Evolutionary conservation across 345 rosid genomes (phyloP).

Genomic region (Arabidopsis thaliana): TAIR10.1 NC_003070.9:4878501-4879000

Average conservation of each 20-base stretch:
- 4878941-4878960: conserved; percentile 48
- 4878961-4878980: conserved; percentile 51
- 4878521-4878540: conserved; percentile 90
- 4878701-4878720: conserved; percentile 42
- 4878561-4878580: conserved; percentile 63
- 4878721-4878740: conserved; percentile 39
- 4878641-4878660: conserved; percentile 88
- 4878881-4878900: conserved; percentile 55
- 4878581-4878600: conserved; percentile 57
- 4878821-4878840: conserved; percentile 68
- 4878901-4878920: conserved; percentile 47
- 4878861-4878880: conserved; percentile 46
- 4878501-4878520: conserved; percentile 69
- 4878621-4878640: conserved; percentile 91
- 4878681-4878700: conserved; percentile 63
- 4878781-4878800: conserved; percentile 48
- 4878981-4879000: conserved; percentile 35
- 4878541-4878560: conserved; percentile 70
- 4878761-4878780: conserved; percentile 42
- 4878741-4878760: conserved; percentile 33
- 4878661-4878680: conserved; percentile 66
- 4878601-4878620: conserved; percentile 74
- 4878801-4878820: conserved; percentile 74
- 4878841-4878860: conserved; percentile 56
- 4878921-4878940: conserved; percentile 45